Evolutionary conservation across 2,329 filamentous ascomycete species (phyloP).

Genomic region (Apiospora malaysiana): DNA sequence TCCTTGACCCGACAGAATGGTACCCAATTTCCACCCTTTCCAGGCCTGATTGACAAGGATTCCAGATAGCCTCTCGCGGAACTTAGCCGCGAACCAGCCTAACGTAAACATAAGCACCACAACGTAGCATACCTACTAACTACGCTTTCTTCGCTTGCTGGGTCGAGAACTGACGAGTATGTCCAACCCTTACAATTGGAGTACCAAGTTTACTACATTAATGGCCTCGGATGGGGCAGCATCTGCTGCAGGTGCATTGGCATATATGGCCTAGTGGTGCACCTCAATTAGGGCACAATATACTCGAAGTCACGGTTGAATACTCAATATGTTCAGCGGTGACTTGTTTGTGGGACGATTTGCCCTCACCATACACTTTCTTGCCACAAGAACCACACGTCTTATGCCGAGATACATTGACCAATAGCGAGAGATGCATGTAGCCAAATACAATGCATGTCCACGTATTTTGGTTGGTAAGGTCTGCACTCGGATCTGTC

Average conservation of each 20-base stretch:
- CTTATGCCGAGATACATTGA: neutral
- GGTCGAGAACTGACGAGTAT: neutral
- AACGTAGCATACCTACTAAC: neutral
- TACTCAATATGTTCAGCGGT: neutral
- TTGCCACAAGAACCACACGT: neutral
- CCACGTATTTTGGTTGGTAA: neutral
- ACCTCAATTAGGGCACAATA: neutral
- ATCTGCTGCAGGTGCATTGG: neutral
- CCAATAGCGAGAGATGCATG: neutral
- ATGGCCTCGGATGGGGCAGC: neutral
- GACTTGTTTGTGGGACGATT: neutral
- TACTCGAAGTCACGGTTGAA: neutral
- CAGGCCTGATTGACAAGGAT: constrained; percentile 5
- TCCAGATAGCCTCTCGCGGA: constrained; percentile 13
- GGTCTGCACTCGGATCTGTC: neutral
- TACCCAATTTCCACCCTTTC: neutral
- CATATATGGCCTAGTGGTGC: neutral
- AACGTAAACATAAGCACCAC: neutral
- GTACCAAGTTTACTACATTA: neutral
- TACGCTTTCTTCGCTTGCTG: neutral
- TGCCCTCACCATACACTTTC: neutral
- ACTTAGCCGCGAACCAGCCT: neutral
- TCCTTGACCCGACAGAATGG: constrained; percentile 11
- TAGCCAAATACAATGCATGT: neutral
- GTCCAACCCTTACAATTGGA: neutral